Evolutionary conservation across 768 basidiomycete genomes (phyloP).

Genomic region (Cystofilobasidium capitatum): DNA sequence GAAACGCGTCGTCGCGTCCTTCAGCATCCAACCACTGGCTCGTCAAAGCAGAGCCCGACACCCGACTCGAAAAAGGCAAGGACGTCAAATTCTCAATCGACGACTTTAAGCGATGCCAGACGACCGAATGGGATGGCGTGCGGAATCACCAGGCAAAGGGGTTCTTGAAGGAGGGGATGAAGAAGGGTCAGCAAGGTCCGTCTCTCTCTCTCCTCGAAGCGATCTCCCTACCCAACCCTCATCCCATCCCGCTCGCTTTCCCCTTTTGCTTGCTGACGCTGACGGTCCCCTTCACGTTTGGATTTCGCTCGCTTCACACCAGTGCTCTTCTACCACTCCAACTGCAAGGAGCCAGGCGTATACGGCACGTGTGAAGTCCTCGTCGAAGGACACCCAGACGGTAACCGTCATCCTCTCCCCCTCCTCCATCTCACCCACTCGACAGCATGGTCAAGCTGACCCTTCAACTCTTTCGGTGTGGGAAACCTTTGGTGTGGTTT

Average conservation of each 20-base stretch:
- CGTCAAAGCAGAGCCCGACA: slow-evolving; percentile 41
- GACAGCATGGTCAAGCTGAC: neutral
- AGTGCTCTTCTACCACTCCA: slow-evolving; percentile 20
- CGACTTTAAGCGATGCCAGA: slow-evolving; percentile 33
- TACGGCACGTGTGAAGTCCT: slow-evolving; percentile 14
- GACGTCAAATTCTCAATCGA: slow-evolving; percentile 42
- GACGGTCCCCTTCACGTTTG: neutral
- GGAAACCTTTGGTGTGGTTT: no score
- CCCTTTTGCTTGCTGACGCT: neutral
- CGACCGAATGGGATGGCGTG: slow-evolving; percentile 26
- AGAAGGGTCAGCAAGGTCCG: neutral
- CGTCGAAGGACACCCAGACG: neutral
- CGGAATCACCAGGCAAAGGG: slow-evolving; percentile 19
- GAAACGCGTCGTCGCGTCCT: neutral
- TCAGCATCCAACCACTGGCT: slow-evolving; percentile 30
- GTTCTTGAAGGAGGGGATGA: slow-evolving; percentile 19
- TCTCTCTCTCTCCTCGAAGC: no score
- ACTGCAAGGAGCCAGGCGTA: slow-evolving; percentile 15
- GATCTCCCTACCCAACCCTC: neutral
- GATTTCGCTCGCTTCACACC: neutral
- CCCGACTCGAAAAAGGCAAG: slow-evolving; percentile 39
- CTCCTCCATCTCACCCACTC: neutral
- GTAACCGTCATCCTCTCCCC: neutral
- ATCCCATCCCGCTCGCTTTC: neutral
- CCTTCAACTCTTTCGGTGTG: neutral